Base-by-base conservation (phyloP, 257 asterid species). In the Nicotiana sylvestris region DNA sequence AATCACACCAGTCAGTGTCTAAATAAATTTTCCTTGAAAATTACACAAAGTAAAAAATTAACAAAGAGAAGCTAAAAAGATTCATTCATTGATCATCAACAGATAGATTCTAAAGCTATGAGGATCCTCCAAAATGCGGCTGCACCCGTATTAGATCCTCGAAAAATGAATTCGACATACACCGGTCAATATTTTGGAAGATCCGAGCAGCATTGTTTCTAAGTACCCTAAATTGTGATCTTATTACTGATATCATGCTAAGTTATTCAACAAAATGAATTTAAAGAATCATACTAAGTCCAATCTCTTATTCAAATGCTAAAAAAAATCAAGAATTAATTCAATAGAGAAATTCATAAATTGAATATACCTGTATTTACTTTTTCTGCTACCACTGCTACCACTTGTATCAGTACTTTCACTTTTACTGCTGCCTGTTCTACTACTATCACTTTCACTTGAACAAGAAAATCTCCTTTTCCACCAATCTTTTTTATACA, bases 401-500 rank as follows among this genome's bases (percentile, higher is more conserved):
- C 37, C 37, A 35, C 37, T 35, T 4, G 1, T 35, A 4, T 0
- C 37, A 35, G 6, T 35, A 4, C 37, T 80, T 60, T 88, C 81
- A 80, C 91, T 80, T 9, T 77, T 86, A 13, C 77, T 88, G 43
- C 39, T 67, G 21, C 86, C 88, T 17, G 78, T 84, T 78, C 83
- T 81, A 82, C 96, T 85, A 21, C 90, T 77, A 53, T 88, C 89
- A 82, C 95, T 91, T 55, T 84, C 93, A 65, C 89, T 90, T 15
- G 97, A 93, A 9, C 86, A 87, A 9, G 86, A 78, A 69, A 90
- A 87, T 72, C 64, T 82, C 80, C 49, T 82, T 65, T 72, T 74
- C 85, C 85, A 82, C 81, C 85, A 82, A 29, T 81, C 85, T 46
- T 58, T 70, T 25, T 69, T 74, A n/a, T 32, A 56, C 13, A 58